A percentile compares a stretch with the other conserved stretches of the same genome.
phyloP scores from a whole-genome alignment of 2,329 filamentous ascomycete species.

The Epichloe brachyelytri region DNA sequence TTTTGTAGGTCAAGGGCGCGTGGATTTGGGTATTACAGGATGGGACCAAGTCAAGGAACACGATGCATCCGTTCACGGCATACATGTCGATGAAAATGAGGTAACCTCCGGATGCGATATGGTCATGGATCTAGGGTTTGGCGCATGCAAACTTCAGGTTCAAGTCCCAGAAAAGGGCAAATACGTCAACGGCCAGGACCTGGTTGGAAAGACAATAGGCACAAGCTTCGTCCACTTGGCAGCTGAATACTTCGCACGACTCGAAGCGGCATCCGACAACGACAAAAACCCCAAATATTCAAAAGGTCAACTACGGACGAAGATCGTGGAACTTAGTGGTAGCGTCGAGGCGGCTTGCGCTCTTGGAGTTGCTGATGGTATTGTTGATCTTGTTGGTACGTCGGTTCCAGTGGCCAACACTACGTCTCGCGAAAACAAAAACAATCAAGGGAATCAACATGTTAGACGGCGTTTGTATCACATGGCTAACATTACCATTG shows the following conservation, averaged over 20 bases:
- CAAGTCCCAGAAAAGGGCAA: slow-evolving; percentile 81
- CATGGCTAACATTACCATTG: slow-evolving; percentile 7
- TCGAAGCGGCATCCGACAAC: slow-evolving; percentile 47
- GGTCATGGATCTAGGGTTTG: slow-evolving; percentile 83
- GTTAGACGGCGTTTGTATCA: background rate
- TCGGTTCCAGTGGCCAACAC: slow-evolving; percentile 11
- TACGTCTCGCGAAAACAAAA: too few species aligned
- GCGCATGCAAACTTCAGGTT: slow-evolving; percentile 86
- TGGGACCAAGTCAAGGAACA: slow-evolving; percentile 88
- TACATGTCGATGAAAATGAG: slow-evolving; percentile 34
- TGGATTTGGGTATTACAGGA: slow-evolving; percentile 91
- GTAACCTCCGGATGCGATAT: slow-evolving; percentile 57
- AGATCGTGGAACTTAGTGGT: slow-evolving; percentile 86
- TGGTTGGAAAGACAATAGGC: slow-evolving; percentile 86
- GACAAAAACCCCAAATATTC: slow-evolving; percentile 22
- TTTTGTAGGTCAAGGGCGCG: slow-evolving; percentile 87
- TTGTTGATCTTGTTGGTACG: slow-evolving; percentile 91
- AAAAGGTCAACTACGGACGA: slow-evolving; percentile 55
- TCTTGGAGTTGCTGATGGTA: slow-evolving; percentile 87
- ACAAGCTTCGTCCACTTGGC: slow-evolving; percentile 88
- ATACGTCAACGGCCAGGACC: slow-evolving; percentile 55
- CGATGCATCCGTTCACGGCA: slow-evolving; percentile 48
- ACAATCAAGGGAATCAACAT: background rate
- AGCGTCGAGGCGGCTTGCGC: slow-evolving; percentile 97
- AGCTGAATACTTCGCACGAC: slow-evolving; percentile 65